Base-by-base conservation (phyloP, 1,139 yeast genomes). In the Zhuliangozyma blackwelliae region DNA sequence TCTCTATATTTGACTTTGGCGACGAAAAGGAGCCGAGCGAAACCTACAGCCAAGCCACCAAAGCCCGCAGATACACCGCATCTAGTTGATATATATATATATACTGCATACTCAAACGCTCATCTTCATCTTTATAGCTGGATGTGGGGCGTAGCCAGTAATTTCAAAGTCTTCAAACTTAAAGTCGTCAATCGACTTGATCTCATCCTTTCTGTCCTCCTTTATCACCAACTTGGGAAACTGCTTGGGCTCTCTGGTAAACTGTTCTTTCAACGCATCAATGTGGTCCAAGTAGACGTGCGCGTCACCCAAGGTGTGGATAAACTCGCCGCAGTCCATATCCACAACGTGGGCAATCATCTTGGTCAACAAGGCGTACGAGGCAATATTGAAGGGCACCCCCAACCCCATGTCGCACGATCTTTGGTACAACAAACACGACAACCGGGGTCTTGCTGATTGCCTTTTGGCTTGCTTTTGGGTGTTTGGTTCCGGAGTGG, bases 371-470 rank as follows among this genome's bases (percentile, higher is more conserved):
- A 92, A 68, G 0, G 98, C 96, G 57, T 92, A 92, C 0, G 97
- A 88, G 0, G 99, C 98, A 53, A 94, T 92, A 57, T 92, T 94
- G 62, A 92, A 92, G 0, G 99, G 99, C 11, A 92, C 97, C 10
- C 99, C 99, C 27, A 92, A 75, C 0, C 99, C 99, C 97, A 92
- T 90, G 55, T 92, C 99, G 63, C 97, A 92, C n/a, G 96, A 87
- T 52, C 99, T 77, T 64, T 92, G 99, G 62, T 94, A 92, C 65
- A 92, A 68, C 43, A 84, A 76, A 59, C 98, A 94, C 10, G 94
- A 84, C 40, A 92, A 72, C 53, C 71, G 79, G 27, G 94, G 94
- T 51, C 64, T 77, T 5, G 47, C 36, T 5, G 42, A 33, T 2
- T 22, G 23, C 23, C 10, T 22, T 34, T 50, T 49, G 25, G 41